Evolutionary conservation across 208 protist species (phyloP).

Genomic region (Crithidia acanthocephali): DNA sequence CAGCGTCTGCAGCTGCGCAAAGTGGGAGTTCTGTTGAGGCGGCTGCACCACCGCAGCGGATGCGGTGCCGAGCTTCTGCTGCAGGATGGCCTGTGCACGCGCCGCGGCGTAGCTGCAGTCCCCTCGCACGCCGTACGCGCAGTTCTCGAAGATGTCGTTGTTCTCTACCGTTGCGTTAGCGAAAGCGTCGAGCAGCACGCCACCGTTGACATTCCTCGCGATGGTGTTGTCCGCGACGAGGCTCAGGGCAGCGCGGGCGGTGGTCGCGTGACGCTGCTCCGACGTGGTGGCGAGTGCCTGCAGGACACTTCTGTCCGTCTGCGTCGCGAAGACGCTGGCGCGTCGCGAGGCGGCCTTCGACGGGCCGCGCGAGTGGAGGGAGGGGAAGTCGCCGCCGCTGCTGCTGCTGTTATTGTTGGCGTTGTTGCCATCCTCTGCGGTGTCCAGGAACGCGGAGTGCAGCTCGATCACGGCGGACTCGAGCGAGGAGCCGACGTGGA

Average conservation of each 20-base stretch:
- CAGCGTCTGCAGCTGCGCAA: constrained; percentile 19
- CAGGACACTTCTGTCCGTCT: constrained; percentile 34
- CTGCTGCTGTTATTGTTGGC: constrained; percentile 1
- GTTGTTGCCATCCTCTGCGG: not conserved
- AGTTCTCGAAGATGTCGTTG: constrained; percentile 79
- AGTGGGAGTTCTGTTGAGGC: not conserved
- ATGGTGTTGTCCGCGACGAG: constrained; percentile 63
- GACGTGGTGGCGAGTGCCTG: constrained; percentile 24
- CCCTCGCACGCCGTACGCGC: constrained; percentile 64
- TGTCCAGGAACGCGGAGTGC: constrained; percentile 38
- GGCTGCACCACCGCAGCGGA: constrained; percentile 1
- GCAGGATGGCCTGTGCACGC: constrained; percentile 40
- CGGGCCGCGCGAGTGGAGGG: not conserved
- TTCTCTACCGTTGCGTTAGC: constrained; percentile 56
- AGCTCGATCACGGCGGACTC: constrained; percentile 57
- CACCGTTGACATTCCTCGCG: constrained; percentile 55
- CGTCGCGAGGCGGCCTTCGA: constrained; percentile 8
- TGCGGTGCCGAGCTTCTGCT: constrained; percentile 1
- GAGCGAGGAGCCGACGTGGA: constrained; percentile 73
- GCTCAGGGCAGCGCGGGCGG: constrained; percentile 29
- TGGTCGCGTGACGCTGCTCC: constrained; percentile 30
- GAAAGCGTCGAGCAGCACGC: constrained; percentile 66
- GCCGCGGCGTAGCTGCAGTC: constrained; percentile 52
- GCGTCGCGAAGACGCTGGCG: constrained; percentile 4
- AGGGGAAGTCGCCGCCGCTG: not conserved